Percentiles rank a stretch among this genome's conserved stretches.
Conservation (phyloP, 495 filamentous ascomycete species). For the Apodospora peruviana region DNA sequence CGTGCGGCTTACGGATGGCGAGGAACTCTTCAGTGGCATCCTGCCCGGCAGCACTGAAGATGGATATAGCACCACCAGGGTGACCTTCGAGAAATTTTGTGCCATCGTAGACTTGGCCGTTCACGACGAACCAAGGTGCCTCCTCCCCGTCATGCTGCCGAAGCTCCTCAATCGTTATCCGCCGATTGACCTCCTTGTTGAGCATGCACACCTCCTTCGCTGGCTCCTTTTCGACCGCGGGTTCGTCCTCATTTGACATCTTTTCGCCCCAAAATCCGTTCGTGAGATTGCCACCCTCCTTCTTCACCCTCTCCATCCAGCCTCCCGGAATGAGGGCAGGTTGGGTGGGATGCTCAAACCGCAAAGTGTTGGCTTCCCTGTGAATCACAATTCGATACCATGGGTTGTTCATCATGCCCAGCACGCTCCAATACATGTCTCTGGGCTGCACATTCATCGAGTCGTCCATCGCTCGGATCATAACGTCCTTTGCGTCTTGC, state of each 20-base stretch:
- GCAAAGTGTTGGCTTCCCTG: conserved; percentile 59
- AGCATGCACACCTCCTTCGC: conserved; percentile 75
- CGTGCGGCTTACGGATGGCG: conserved; percentile 74
- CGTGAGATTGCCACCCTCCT: conserved; percentile 70
- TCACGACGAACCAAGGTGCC: conserved; percentile 86
- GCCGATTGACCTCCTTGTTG: conserved; percentile 56
- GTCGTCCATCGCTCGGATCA: conserved; percentile 90
- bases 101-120: conserved; percentile 90
- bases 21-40: conserved; percentile 93
- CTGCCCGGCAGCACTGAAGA: conserved; percentile 74
- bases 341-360: conserved; percentile 89
- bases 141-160: conserved; percentile 59
- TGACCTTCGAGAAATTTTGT: conserved; percentile 78
- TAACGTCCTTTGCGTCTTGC: conserved; percentile 59
- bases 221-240: conserved; percentile 28
- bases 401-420: conserved; percentile 99
- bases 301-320: conserved; percentile 97
- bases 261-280: conserved; percentile 89
- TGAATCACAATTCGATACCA: conserved; percentile 84
- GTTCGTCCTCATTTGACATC: conserved; percentile 50
- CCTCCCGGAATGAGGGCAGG: conserved; percentile 74
- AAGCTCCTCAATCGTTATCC: conserved; percentile 68
- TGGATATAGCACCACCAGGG: conserved; percentile 85
- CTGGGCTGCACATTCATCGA: conserved; percentile 79
- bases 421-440: conserved; percentile 95